Evolutionary conservation across 1,284 basidiomycete species (phyloP).

Genomic region (Tetrapyrgos nigripes): DNA sequence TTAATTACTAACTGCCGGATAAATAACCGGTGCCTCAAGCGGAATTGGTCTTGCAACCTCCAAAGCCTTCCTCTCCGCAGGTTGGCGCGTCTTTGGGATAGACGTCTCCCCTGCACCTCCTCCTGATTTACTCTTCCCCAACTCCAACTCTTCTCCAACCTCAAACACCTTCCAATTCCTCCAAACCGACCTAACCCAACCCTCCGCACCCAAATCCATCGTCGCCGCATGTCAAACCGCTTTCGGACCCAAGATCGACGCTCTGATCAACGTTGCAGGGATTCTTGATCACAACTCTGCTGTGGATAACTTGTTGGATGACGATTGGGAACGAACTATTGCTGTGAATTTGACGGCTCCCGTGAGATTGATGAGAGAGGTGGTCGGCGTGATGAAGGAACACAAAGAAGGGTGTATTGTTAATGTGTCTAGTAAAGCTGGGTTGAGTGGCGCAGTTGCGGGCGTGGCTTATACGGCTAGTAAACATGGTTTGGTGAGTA

Average conservation of each 20-base stretch:
- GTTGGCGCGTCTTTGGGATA: constrained; percentile 20
- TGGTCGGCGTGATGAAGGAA: constrained; percentile 23
- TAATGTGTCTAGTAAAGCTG: constrained; percentile 23
- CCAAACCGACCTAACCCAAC: constrained; percentile 16
- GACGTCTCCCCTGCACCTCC: constrained; percentile 14
- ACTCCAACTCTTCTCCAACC: background rate
- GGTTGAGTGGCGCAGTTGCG: constrained; percentile 18
- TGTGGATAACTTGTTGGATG: constrained; percentile 17
- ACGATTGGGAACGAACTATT: constrained; percentile 20
- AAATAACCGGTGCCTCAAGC: constrained; percentile 29
- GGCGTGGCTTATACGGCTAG: constrained; percentile 24
- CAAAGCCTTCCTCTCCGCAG: constrained; percentile 28
- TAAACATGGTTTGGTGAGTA: constrained; percentile 22
- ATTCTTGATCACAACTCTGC: constrained; percentile 18
- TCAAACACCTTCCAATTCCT: constrained; percentile 14
- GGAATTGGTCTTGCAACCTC: constrained; percentile 42
- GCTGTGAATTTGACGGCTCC: constrained; percentile 22
- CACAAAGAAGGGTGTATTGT: constrained; percentile 22
- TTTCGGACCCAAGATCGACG: constrained; percentile 19
- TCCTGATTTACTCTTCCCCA: background rate
- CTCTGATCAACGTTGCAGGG: constrained; percentile 23
- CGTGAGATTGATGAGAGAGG: constrained; percentile 23
- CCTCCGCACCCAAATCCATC: constrained; percentile 15
- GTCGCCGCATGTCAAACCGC: constrained; percentile 12
- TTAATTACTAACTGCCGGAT: too few relatives aligned